phyloP scores from a whole-genome alignment of 192 early-diverging fungal species.

The Lunasporangiospora selenospora region DNA sequence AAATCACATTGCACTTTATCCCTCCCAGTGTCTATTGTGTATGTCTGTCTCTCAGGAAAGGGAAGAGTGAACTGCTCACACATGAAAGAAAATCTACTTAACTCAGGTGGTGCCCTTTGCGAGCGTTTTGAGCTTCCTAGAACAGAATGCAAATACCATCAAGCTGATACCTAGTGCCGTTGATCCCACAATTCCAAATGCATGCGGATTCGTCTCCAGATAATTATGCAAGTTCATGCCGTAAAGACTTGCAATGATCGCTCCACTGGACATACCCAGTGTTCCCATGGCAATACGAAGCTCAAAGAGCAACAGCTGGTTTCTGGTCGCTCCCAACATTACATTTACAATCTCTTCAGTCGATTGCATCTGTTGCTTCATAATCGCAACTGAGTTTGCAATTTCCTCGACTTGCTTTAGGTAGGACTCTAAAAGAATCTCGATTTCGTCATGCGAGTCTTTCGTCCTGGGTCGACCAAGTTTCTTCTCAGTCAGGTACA shows the following conservation, averaged over 20 bases:
- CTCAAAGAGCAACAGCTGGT: conserved; percentile 86
- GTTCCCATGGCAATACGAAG: conserved; percentile 83
- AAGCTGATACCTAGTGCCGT: conserved; percentile 40
- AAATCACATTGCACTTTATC: too few species aligned
- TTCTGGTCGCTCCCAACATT: conserved; percentile 84
- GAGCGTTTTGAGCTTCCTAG: conserved; percentile 28
- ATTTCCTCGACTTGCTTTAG: conserved; percentile 87
- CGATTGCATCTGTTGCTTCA: conserved; percentile 73
- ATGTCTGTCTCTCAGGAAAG: background rate
- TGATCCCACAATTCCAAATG: conserved; percentile 67
- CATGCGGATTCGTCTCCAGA: conserved; percentile 72
- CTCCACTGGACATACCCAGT: conserved; percentile 75
- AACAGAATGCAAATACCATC: conserved; percentile 44
- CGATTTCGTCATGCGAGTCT: conserved; percentile 86
- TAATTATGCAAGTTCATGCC: conserved; percentile 90
- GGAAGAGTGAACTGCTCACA: too few species aligned
- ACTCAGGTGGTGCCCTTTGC: conserved; percentile 34
- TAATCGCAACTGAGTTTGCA: conserved; percentile 71
- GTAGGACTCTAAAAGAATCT: conserved; percentile 91
- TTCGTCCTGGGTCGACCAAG: conserved; percentile 55
- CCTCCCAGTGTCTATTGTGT: background rate
- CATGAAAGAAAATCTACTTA: background rate
- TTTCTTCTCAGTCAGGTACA: conserved; percentile 90
- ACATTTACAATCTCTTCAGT: conserved; percentile 89
- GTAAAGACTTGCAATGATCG: conserved; percentile 78